Base-by-base conservation (phyloP, 2,329 filamentous ascomycete genomes). In the Epichloe uncinata region DNA sequence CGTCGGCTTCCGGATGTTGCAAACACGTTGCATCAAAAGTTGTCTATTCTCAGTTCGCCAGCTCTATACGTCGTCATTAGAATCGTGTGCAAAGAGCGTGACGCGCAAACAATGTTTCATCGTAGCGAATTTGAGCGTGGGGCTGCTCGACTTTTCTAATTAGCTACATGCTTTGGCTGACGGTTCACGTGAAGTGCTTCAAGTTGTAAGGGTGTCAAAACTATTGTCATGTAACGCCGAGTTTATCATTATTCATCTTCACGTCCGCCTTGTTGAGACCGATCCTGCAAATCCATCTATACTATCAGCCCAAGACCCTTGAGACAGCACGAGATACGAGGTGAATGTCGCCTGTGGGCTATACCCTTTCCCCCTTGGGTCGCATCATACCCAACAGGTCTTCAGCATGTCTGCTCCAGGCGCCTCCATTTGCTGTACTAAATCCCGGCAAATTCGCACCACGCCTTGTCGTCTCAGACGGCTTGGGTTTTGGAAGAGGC, bases 371-470 rank as follows among this genome's bases (percentile, higher is more conserved):
- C 47, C 48, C 55, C 62, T 45, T 68, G 36, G 81, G 82, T 45
- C 78, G 71, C 58, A 73, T 78, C 58, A 69, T 75, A 37, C 77
- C 79, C 54, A 87, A 75, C 44, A 87, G 59, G 61, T 87, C 83
- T 55, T 78, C 72, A 0, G 83, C 82, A 59, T 86, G 82, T 22
- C 72, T 74, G 56, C 81, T 85, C 83, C 83, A 87, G 0, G 83
- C 77, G 3, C 82, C 82, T 15, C 76, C 68, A 55, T 75, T 77
- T 3, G 70, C 73, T 57, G 68, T 73, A 2, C 65, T 65, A 50
- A 77, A 75, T 2, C 68, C 69, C 9, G 70, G 67, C 51, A 73
- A 59, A n/a, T 52, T 55, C 60, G 53, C 20, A 18, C 18, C 45
- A 18, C 16, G 22, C 49, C 15, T 41, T 40, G 33, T 51, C 47